A percentile compares a stretch with the other conserved stretches of the same genome.
Conservation (phyloP, 768 basidiomycete genomes). For the Phaeolepiota aurea region DNA sequence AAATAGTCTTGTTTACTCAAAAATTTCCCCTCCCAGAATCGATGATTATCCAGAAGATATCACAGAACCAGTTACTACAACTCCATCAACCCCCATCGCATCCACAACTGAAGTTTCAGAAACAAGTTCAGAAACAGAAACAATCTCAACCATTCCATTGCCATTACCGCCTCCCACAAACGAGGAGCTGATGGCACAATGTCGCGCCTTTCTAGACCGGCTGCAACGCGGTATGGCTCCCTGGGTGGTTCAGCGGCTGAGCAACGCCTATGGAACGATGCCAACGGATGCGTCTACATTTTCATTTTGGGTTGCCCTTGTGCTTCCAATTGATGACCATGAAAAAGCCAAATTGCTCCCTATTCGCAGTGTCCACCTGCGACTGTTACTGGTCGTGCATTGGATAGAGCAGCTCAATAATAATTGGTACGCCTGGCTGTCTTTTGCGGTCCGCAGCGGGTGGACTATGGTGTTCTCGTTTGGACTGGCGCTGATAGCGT, state of each 20-base stretch:
- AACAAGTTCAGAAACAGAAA: conserved; percentile 7
- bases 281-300: conserved; percentile 67
- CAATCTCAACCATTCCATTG: conserved; percentile 1
- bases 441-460: conserved; percentile 14
- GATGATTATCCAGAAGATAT: conserved; percentile 28
- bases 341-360: conserved; percentile 85
- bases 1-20: conserved; percentile 3
- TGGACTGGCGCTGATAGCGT: conserved; percentile 21
- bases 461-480: conserved; percentile 9
- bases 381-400: conserved; percentile 79
- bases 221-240: conserved; percentile 67
- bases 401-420: conserved; percentile 78
- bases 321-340: conserved; percentile 86
- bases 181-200: conserved; percentile 42
- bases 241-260: conserved; percentile 87
- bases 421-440: conserved; percentile 35
- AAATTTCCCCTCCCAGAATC: conserved; percentile 14
- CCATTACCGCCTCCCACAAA: conserved; percentile 25
- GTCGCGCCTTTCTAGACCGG: conserved; percentile 34
- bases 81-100: neutral
- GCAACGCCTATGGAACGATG: conserved; percentile 70
- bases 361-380: conserved; percentile 66
- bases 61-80: conserved; percentile 19
- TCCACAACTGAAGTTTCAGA: conserved; percentile 1
- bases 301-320: conserved; percentile 84